phyloP scores from a whole-genome alignment of 2,329 filamentous ascomycete genomes.

The Capronia epimyces region DNA sequence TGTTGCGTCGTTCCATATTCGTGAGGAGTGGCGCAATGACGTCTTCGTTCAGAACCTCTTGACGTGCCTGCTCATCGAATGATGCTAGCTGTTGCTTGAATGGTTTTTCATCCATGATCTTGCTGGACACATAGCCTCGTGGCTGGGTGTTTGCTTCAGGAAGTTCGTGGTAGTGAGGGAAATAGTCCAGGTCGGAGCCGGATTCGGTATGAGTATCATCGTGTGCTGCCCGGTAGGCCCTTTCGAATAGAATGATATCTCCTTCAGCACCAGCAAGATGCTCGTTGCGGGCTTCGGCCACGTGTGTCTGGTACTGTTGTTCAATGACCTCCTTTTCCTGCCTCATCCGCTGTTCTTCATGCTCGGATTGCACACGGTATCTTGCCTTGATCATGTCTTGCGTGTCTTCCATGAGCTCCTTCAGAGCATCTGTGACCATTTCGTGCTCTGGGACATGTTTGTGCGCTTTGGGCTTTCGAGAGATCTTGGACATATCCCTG shows the following conservation, averaged over 20 bases:
- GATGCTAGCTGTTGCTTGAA: conserved; percentile 22
- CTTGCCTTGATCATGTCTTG: conserved; percentile 33
- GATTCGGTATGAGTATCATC: conserved; percentile 42
- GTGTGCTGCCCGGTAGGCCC: conserved; percentile 37
- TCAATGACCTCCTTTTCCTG: conserved; percentile 35
- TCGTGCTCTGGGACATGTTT: conserved; percentile 38
- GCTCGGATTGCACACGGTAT: conserved; percentile 33
- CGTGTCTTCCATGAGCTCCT: conserved; percentile 28
- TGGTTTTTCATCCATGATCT: conserved; percentile 27
- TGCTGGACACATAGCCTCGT: conserved; percentile 26
- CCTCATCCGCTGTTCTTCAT: conserved; percentile 32
- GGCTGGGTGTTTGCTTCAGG: conserved; percentile 23
- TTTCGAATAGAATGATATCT: conserved; percentile 38
- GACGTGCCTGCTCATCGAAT: conserved; percentile 25
- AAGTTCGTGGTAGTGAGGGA: conserved; percentile 26
- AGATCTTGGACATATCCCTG: conserved; percentile 37
- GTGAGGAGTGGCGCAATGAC: conserved; percentile 25
- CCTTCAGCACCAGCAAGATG: conserved; percentile 39
- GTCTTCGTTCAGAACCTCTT: conserved; percentile 27
- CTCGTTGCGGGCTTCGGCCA: conserved; percentile 30
- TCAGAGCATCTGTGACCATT: conserved; percentile 34
- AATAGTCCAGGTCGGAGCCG: conserved; percentile 31
- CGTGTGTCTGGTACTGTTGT: conserved; percentile 31
- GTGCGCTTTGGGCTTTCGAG: conserved; percentile 40
- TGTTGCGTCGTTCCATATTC: conserved; percentile 21